phyloP scores from a whole-genome alignment of 1,139 yeast species.

The Scheffersomyces titani region DNA sequence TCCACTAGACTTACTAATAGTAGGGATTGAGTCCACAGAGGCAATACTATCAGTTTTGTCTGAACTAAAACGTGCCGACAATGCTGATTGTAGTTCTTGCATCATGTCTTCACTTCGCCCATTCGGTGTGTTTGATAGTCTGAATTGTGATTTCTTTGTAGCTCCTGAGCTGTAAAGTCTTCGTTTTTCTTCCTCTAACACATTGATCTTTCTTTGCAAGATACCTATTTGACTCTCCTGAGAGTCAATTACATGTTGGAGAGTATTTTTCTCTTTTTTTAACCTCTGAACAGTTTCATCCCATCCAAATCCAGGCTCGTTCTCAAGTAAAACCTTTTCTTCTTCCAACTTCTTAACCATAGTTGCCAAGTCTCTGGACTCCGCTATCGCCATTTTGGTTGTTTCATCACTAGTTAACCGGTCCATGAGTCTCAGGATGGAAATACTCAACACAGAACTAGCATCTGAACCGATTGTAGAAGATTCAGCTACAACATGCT shows the following conservation, averaged over 20 bases:
- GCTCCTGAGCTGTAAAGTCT: not conserved
- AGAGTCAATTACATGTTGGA: slow-evolving; percentile 23
- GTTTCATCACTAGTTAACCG: slow-evolving; percentile 34
- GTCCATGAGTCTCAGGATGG: slow-evolving; percentile 39
- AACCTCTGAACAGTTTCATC: slow-evolving; percentile 18
- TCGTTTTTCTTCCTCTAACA: slow-evolving; percentile 18
- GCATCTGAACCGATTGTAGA: slow-evolving; percentile 24
- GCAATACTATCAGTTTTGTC: not conserved
- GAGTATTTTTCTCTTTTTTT: slow-evolving; percentile 16
- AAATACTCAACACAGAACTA: slow-evolving; percentile 27
- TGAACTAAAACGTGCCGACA: not conserved
- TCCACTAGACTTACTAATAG: not conserved
- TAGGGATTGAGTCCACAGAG: not conserved
- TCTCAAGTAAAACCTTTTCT: slow-evolving; percentile 26
- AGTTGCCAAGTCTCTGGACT: slow-evolving; percentile 25
- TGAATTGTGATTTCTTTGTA: not conserved
- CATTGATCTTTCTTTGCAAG: slow-evolving; percentile 22
- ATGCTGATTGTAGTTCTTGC: not conserved
- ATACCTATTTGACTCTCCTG: slow-evolving; percentile 31
- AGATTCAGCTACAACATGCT: slow-evolving; percentile 30
- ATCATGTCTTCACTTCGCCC: not conserved
- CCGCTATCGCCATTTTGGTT: slow-evolving; percentile 36
- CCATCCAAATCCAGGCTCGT: slow-evolving; percentile 23
- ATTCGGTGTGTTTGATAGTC: not conserved
- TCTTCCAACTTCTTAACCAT: slow-evolving; percentile 22